Conservation (phyloP, 257 asterid species). For the Petunia axillaris region DNA sequence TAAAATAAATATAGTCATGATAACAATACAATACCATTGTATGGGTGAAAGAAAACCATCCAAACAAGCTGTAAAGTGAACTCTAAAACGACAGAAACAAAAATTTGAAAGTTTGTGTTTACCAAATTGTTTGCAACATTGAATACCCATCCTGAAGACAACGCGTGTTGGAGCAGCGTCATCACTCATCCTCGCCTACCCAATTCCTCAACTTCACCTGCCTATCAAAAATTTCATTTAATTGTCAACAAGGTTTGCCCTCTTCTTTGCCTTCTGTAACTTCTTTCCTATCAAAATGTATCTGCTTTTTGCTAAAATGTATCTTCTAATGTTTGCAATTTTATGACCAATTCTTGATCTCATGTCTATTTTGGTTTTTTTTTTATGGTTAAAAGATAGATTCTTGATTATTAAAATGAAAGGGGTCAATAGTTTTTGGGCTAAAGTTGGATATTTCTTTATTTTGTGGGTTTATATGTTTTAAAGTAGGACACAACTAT, state of each 20-base stretch:
- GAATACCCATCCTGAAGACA: constrained; percentile 27
- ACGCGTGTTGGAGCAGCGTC: constrained; percentile 41
- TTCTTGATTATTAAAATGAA: constrained; percentile 10
- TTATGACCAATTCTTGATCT: not conserved
- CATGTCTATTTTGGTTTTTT: not conserved
- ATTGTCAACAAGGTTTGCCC: not conserved
- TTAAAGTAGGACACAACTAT: not conserved
- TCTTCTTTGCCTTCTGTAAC: not conserved
- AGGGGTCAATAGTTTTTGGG: not conserved
- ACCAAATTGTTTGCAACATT: not conserved
- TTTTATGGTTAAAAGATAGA: not conserved
- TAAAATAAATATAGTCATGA: too few relatives aligned
- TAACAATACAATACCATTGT: too few relatives aligned
- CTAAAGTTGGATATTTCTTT: not conserved
- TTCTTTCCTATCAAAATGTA: not conserved
- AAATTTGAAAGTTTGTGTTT: not conserved
- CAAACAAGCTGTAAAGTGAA: not conserved
- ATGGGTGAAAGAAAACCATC: too few relatives aligned
- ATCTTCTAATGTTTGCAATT: not conserved
- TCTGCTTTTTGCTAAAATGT: not conserved
- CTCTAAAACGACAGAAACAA: not conserved
- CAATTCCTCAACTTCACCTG: not conserved
- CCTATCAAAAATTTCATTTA: not conserved
- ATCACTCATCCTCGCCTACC: not conserved
- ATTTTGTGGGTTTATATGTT: not conserved